Evolutionary conservation across 2,329 filamentous ascomycete species (phyloP).

Genomic region (Pseudogymnoascus sp.): DNA sequence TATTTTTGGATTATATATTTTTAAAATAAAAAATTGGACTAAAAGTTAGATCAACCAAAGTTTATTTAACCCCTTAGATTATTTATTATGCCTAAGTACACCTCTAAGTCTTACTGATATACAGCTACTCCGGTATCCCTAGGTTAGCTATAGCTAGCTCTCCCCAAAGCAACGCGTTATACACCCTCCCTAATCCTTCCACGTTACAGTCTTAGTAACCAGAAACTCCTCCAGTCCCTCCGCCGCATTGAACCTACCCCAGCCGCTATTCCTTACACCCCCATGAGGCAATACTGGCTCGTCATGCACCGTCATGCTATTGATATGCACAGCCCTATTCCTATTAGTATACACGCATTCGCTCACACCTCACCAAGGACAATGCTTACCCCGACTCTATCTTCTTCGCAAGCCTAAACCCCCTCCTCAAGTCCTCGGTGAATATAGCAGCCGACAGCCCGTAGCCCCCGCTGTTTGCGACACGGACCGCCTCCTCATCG

Average conservation of each 20-base stretch:
- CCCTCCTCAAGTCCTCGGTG: conserved; percentile 23
- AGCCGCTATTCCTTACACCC: conserved; percentile 41
- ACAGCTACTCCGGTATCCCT: neutral
- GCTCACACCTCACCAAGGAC: neutral
- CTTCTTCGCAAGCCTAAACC: conserved; percentile 11
- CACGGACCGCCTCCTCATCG: conserved; percentile 32
- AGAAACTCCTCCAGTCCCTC: conserved; percentile 41
- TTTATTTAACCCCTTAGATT: neutral
- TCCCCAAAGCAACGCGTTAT: neutral
- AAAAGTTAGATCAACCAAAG: neutral
- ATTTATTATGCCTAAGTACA: neutral
- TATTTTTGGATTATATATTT: too few relatives aligned
- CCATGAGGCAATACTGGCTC: conserved; percentile 40
- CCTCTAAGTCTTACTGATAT: neutral
- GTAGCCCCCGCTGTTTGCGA: conserved; percentile 35
- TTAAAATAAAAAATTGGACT: neutral
- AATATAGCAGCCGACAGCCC: conserved; percentile 33
- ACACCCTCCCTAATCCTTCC: conserved; percentile 10
- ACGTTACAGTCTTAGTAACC: conserved; percentile 34
- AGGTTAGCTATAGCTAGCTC: neutral
- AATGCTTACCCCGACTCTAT: conserved; percentile 10
- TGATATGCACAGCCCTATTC: conserved; percentile 40
- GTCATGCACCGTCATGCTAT: conserved; percentile 42
- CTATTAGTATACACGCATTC: neutral
- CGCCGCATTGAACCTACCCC: conserved; percentile 37